These are phyloP conservation scores for Amoebophrya sp. DNA, from an alignment of 169 alveolate species.

Conservation along the genomic window DNA sequence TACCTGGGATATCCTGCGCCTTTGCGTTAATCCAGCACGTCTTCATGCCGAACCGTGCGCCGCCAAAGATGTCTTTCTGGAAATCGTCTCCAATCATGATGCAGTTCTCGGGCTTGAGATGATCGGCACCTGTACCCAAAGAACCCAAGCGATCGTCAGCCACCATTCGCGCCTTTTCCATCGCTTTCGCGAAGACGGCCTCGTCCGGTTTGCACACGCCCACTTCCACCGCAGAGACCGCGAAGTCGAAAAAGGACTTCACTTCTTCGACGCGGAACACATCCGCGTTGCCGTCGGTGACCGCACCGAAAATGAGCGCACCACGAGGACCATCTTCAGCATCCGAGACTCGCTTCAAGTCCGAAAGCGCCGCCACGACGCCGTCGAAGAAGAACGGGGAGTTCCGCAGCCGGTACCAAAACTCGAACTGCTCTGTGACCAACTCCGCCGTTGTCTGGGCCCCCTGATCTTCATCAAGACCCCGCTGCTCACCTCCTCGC, in stretches of 20 bases:
- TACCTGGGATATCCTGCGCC: too few relatives aligned
- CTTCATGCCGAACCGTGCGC: not conserved
- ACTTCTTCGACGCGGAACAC: not conserved
- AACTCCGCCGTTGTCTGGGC: too few relatives aligned
- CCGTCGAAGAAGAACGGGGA: not conserved
- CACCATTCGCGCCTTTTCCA: not conserved
- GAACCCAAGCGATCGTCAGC: too few relatives aligned
- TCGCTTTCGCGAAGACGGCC: not conserved
- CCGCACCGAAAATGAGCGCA: not conserved
- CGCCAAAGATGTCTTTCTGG: not conserved
- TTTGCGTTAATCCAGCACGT: not conserved
- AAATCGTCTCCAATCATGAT: not conserved
- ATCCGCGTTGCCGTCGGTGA: not conserved
- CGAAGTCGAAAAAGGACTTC: not conserved
- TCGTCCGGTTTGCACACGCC: not conserved
- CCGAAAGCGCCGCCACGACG: not conserved
- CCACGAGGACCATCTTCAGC: too few relatives aligned
- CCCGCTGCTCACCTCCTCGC: too few relatives aligned
- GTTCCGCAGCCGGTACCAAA: not conserved
- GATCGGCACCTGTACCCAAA: too few relatives aligned
- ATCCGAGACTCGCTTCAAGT: too few relatives aligned
- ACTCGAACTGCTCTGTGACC: not conserved
- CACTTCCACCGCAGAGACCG: not conserved
- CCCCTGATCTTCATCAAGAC: too few relatives aligned
- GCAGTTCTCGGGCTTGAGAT: not conserved